Percentiles rank a stretch among this genome's conserved stretches.
Conservation (phyloP, 2,329 filamentous ascomycete species). For the Teratosphaeria destructans region DNA sequence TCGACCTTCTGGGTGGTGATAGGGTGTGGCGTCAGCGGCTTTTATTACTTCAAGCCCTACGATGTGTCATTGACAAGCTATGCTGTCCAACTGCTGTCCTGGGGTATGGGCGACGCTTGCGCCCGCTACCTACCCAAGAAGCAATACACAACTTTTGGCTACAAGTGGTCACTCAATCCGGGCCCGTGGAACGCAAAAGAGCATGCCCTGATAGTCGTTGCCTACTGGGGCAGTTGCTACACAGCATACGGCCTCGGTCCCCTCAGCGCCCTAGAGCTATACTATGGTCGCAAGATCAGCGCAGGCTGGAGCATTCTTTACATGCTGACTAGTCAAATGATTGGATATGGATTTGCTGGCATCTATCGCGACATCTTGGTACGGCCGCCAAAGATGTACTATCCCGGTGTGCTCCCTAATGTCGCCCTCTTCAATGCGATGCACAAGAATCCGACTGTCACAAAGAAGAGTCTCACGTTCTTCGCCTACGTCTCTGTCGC, state of each 20-base stretch:
- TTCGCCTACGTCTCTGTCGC: constrained; percentile 4
- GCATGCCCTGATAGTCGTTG: constrained; percentile 25
- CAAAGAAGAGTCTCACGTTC: constrained; percentile 5
- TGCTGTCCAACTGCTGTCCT: constrained; percentile 6
- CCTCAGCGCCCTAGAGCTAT: constrained; percentile 8
- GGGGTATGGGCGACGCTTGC: constrained; percentile 9
- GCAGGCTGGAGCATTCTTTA: constrained; percentile 8
- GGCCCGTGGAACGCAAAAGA: constrained; percentile 27
- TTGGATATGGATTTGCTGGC: constrained; percentile 42
- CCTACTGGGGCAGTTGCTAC: constrained; percentile 19
- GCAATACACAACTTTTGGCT: constrained; percentile 17
- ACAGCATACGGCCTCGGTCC: constrained; percentile 8
- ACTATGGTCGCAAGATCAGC: constrained; percentile 7
- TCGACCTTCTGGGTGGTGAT: constrained; percentile 9
- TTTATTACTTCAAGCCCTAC: constrained; percentile 12
- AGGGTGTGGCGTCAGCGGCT: constrained; percentile 8
- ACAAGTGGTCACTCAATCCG: constrained; percentile 24
- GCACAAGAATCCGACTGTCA: constrained; percentile 16
- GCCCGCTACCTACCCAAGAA: constrained; percentile 15
- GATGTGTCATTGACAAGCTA: constrained; percentile 3
- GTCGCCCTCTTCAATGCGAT: constrained; percentile 30
- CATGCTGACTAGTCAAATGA: constrained; percentile 32
- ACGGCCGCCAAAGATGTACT: constrained; percentile 40
- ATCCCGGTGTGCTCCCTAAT: constrained; percentile 30
- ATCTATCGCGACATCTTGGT: constrained; percentile 37